phyloP scores from a whole-genome alignment of 2,329 filamentous ascomycete species.

The Colletotrichum sp. region DNA sequence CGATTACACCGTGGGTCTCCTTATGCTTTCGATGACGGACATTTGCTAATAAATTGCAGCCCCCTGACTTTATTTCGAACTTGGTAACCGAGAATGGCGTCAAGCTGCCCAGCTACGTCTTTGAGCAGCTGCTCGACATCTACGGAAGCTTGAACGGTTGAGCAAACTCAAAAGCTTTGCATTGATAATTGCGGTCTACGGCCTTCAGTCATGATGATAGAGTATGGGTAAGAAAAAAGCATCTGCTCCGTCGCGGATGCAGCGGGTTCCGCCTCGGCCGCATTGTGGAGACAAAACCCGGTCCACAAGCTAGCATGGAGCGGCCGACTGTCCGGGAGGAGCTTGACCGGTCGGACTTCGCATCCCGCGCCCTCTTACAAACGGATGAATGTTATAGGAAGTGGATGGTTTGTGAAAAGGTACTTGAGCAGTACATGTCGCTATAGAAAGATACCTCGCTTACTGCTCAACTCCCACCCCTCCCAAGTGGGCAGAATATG shows the following conservation, averaged over 20 bases:
- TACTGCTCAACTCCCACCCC: background rate
- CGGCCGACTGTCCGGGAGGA: background rate
- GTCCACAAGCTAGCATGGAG: background rate
- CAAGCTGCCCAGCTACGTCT: constrained; percentile 72
- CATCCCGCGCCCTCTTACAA: background rate
- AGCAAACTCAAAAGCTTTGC: background rate
- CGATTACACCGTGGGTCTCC: constrained; percentile 70
- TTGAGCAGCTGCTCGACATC: constrained; percentile 73
- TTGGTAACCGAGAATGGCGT: constrained; percentile 80
- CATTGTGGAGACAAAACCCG: background rate
- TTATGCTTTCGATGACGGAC: background rate
- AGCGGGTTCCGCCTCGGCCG: background rate
- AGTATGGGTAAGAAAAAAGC: background rate
- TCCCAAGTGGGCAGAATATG: background rate
- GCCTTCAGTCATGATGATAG: background rate
- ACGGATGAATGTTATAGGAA: background rate
- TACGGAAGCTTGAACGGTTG: constrained; percentile 44
- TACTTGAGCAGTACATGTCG: background rate
- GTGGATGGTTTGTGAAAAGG: background rate
- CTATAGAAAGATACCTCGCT: background rate
- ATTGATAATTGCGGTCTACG: background rate
- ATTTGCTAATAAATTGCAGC: constrained; percentile 45
- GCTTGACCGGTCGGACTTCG: background rate
- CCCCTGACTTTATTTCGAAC: constrained; percentile 71
- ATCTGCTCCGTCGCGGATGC: background rate